Base-by-base conservation (phyloP, 73 alveolate genomes). In the Effrenium voratum region DNA sequence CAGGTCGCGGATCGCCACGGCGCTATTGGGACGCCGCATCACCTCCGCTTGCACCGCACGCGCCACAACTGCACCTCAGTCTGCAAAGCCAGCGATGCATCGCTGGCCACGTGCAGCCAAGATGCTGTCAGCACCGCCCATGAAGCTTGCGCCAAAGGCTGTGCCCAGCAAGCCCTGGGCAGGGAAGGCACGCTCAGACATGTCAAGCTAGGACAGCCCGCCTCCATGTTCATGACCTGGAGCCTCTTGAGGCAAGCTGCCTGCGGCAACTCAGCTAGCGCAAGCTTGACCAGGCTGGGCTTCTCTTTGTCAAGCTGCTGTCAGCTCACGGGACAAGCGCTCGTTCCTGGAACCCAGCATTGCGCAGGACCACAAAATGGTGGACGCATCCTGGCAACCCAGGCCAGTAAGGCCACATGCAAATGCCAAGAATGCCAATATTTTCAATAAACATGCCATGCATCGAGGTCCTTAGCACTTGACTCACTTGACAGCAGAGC, bases 331-430 rank as follows among this genome's bases (percentile, higher is more conserved):
- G 38, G 3, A 50, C 28, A 47, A 68, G 5, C 38, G 47, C 36
- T 32, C 30, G 68, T 52, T 52, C 75, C 50, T 46, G 5, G 47
- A 83, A 30, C 95, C 95, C 83, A 87, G 85, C 68, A 87, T 87
- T 22, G 95, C 95, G 32, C 85, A 87, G 38, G 95, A 60, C 95
- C 95, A 87, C 95, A 83, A 87, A 1, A 87, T 43, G 46, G 30
- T 5, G 30, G 85, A 87, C 47, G 57, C 63, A 2, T 85, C 94
- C 94, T 85, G 93, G 52, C 41, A 43, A 55, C 32, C 28, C 40
- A 41, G 3, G 28, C 28, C 72, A 57, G 5, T 22, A 57, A 57
- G 16, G 72, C 72, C 28, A 57, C 28, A 30, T 22, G 16, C n/a
- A 22, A 22, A 57, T 57, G 72, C 1, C 28, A 30, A 6, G 76